Evolutionary conservation across 2,329 filamentous ascomycete species (phyloP).

Genomic region (Epicoccum nigrum): DNA sequence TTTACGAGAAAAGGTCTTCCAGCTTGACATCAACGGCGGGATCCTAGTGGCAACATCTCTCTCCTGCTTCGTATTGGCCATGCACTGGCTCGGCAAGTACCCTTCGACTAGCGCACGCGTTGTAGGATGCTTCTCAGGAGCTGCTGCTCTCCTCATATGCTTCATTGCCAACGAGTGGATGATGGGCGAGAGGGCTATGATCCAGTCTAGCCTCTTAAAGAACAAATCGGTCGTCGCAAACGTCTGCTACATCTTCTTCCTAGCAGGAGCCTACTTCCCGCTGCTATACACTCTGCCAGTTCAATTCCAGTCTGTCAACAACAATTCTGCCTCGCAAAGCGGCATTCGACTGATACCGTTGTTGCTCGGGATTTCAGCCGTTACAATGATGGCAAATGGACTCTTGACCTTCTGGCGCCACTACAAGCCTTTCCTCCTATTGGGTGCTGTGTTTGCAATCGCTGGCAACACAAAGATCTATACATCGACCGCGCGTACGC

Average conservation of each 20-base stretch:
- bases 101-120: conserved; percentile 54
- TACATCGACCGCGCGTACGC: conserved; percentile 47
- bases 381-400: conserved; percentile 36
- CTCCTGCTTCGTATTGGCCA: conserved; percentile 35
- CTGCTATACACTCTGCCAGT: conserved; percentile 39
- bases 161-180: conserved; percentile 47
- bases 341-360: conserved; percentile 38
- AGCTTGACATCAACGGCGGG: conserved; percentile 34
- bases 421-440: conserved; percentile 52
- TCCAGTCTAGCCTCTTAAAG: conserved; percentile 30
- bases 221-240: conserved; percentile 26
- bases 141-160: conserved; percentile 51
- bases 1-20: conserved; percentile 27
- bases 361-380: conserved; percentile 34
- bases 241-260: conserved; percentile 29
- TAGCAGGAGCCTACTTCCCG: conserved; percentile 36
- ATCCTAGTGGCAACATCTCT: conserved; percentile 26
- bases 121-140: conserved; percentile 57
- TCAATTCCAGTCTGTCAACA: conserved; percentile 38
- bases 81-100: conserved; percentile 39
- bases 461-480: conserved; percentile 34
- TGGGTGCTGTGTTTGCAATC: conserved; percentile 32
- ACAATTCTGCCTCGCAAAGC: conserved; percentile 32
- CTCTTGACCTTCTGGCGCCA: conserved; percentile 42
- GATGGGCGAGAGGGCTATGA: conserved; percentile 37